Percentiles rank a stretch among this genome's conserved stretches.
Conservation (phyloP, 441 rosid species). For the Geranium incanum region DNA sequence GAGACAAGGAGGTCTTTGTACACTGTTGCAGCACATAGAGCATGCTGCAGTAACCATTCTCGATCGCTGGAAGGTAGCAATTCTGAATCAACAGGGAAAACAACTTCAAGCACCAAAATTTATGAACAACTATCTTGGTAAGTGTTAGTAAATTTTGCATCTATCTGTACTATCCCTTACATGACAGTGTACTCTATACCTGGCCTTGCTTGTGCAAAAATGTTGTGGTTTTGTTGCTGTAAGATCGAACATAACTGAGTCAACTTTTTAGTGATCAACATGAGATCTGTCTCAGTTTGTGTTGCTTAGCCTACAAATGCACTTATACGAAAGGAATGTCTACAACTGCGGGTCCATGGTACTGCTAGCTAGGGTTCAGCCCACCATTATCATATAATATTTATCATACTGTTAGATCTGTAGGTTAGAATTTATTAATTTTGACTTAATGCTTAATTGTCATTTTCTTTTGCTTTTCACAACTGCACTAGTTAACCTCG, state of each 20-base stretch:
- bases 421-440: not conserved
- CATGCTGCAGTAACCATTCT: slow-evolving; percentile 94
- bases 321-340: not conserved
- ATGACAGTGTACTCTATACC: not conserved
- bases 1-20: slow-evolving; percentile 88
- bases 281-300: not conserved
- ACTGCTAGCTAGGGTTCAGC: not conserved
- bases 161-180: not conserved
- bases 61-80: slow-evolving; percentile 85
- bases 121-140: slow-evolving; percentile 96
- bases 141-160: slow-evolving; percentile 14
- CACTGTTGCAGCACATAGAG: slow-evolving; percentile 69
- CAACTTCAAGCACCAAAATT: slow-evolving; percentile 63
- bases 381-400: not conserved
- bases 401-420: no score
- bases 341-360: not conserved
- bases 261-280: slow-evolving; percentile 8
- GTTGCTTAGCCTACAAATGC: not conserved
- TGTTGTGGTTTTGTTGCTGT: slow-evolving; percentile 8
- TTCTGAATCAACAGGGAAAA: slow-evolving; percentile 58
- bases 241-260: slow-evolving; percentile 1
- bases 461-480: slow-evolving; percentile 11
- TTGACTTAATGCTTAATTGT: not conserved
- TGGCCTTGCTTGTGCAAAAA: not conserved
- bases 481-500: slow-evolving; percentile 12